A percentile compares a stretch with the other conserved stretches of the same genome.
phyloP scores from a whole-genome alignment of 495 filamentous ascomycete species.

The Trichoderma parareesei region DNA sequence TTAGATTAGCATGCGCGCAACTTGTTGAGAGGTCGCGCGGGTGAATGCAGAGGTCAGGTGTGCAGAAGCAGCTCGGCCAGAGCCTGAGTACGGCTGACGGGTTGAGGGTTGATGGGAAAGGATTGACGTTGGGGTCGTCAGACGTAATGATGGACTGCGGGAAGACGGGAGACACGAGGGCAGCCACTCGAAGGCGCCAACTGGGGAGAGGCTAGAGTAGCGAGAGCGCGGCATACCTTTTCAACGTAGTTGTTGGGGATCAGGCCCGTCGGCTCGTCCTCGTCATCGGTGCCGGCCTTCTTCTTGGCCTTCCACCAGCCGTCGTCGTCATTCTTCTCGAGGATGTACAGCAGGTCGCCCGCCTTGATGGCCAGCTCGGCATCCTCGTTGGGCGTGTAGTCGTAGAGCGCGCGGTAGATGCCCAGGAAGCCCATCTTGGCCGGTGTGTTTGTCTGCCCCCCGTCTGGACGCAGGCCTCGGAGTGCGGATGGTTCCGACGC shows the following conservation, averaged over 20 bases:
- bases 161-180: background rate
- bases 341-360: slow-evolving; percentile 84
- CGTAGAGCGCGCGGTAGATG: slow-evolving; percentile 86
- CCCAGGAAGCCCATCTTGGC: slow-evolving; percentile 64
- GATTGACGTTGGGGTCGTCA: no score
- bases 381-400: slow-evolving; percentile 83
- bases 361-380: slow-evolving; percentile 82
- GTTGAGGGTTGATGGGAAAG: background rate
- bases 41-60: background rate
- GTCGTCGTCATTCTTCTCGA: slow-evolving; percentile 85
- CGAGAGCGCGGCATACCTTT: slow-evolving; percentile 54
- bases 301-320: slow-evolving; percentile 99
- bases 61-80: slow-evolving; percentile 1
- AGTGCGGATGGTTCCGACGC: background rate
- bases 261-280: slow-evolving; percentile 89
- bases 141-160: background rate
- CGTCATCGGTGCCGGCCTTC: slow-evolving; percentile 82
- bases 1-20: background rate
- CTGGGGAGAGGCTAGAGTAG: background rate
- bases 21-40: background rate
- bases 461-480: background rate
- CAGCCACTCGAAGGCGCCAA: no score
- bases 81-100: background rate
- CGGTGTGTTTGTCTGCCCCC: no score
- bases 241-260: slow-evolving; percentile 94